Evolutionary conservation across 306 rosid species (phyloP).

Genomic region (Pachyrhizus erosus): DNA sequence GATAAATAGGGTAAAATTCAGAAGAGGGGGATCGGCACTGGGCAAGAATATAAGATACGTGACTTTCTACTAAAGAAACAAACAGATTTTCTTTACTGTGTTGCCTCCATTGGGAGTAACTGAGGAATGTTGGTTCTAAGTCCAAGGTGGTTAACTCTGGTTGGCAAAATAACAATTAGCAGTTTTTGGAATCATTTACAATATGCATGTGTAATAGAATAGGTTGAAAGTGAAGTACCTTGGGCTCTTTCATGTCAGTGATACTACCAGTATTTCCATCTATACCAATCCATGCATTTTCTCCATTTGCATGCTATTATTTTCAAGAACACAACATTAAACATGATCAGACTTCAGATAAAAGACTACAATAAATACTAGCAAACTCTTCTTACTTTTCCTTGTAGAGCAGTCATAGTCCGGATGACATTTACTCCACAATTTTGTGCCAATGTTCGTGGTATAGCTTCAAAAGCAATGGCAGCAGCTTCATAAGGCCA

Average conservation of each 20-base stretch:
- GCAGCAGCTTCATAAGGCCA: constrained; percentile 99
- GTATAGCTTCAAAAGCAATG: constrained; percentile 95
- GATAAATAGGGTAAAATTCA: background rate
- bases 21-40: background rate
- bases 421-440: constrained; percentile 97
- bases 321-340: constrained; percentile 30
- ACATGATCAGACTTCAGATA: background rate
- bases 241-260: constrained; percentile 79
- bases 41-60: background rate
- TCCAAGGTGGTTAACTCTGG: background rate
- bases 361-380: background rate
- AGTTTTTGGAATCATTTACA: constrained; percentile 4
- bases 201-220: background rate
- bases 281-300: constrained; percentile 95
- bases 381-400: constrained; percentile 65
- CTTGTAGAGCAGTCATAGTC: constrained; percentile 96
- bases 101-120: background rate
- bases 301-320: constrained; percentile 87
- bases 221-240: constrained; percentile 55
- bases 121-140: background rate
- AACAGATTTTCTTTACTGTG: constrained; percentile 5
- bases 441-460: constrained; percentile 96
- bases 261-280: constrained; percentile 89
- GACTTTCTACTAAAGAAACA: constrained; percentile 8
- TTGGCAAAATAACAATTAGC: background rate